A percentile compares a stretch with the other conserved stretches of the same genome.
These are phyloP conservation scores for Clathrus columnatus DNA, from an alignment of 768 basidiomycete species.

Conservation along the genomic window DNA sequence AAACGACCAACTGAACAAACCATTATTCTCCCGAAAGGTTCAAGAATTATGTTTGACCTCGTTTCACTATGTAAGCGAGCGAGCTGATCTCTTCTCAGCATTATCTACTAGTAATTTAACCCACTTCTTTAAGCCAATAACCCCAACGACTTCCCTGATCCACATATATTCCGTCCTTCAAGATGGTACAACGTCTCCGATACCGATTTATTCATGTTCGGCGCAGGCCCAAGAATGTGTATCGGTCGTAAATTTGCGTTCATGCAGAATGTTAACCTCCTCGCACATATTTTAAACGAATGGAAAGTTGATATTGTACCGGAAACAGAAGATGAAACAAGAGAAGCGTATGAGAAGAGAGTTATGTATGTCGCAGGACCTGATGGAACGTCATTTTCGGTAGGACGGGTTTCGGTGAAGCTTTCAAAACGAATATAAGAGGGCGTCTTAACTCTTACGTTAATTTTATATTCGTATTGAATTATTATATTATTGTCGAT, in stretches of 20 bases:
- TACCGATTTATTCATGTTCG: conserved; percentile 17
- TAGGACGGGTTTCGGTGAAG: conserved; percentile 14
- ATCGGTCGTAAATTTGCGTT: conserved; percentile 49
- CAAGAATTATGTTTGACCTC: conserved; percentile 35
- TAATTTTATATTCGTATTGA: too few species aligned
- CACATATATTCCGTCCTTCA: conserved; percentile 40
- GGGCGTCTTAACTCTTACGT: too few species aligned
- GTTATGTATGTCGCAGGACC: conserved; percentile 13
- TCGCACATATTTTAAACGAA: conserved; percentile 42
- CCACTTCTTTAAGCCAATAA: conserved; percentile 34
- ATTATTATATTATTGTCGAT: too few species aligned
- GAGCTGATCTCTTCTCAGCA: background rate
- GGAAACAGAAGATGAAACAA: conserved; percentile 28
- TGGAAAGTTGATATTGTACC: conserved; percentile 44
- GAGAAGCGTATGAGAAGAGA: conserved; percentile 17
- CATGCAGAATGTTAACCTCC: conserved; percentile 43
- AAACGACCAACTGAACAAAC: conserved; percentile 13
- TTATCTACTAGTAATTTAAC: conserved; percentile 13
- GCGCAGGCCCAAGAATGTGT: conserved; percentile 40
- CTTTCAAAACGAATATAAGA: conserved; percentile 16
- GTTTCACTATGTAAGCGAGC: conserved; percentile 41
- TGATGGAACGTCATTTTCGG: conserved; percentile 15
- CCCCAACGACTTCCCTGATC: conserved; percentile 39
- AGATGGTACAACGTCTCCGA: conserved; percentile 36
- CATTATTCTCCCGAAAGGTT: conserved; percentile 18